Base-by-base conservation (phyloP, 2,329 filamentous ascomycete species). In the Volutella citrinella region DNA sequence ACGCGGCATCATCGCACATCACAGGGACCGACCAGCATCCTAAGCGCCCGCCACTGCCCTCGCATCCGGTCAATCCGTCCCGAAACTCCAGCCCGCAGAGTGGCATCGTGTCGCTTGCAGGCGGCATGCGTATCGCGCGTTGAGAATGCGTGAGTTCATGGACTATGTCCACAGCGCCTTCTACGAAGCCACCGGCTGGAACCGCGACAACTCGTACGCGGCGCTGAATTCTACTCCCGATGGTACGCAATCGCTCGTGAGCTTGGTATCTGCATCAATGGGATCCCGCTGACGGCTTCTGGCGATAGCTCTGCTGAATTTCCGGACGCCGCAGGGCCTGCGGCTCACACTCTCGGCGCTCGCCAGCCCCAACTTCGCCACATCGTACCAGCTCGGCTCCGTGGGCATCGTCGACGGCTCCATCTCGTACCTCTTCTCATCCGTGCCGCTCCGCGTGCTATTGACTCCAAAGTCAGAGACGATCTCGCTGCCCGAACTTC, bases 401-500 rank as follows among this genome's bases (percentile, higher is more conserved):
- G 77, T 94, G 12, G 93, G 91, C 40, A 75, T 95, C 21, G 90
- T 98, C 32, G 91, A 97, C 66, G 93, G 93, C 59, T 95, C 89
- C n/a, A 78, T 98, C 37, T 95, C 90, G 11, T 98, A 97, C 65
- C 78, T 98, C 34, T 97, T 95, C 69, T 94, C 89, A 30, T 95
- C 88, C 4, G 73, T 93, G 8, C 82, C 88, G 10, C 74, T 97
- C 36, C 67, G 72, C 23, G 71, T 82, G 32, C 66, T 77, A 66
- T 45, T 88, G 72, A 61, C 71, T 10, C 78, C 74, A 10, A 77
- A 80, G 61, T 95, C 87, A 50, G 80, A 82, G 29, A 69, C 76
- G 15, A 82, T 96, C 22, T 80, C 88, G 11, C 69, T 98, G 9
- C 82, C 82, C 19, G 76, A 82, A 47, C 75, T 96, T 15, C 78